Base-by-base conservation (phyloP, 495 filamentous ascomycete species). In the Annulohypoxylon moriforme region DNA sequence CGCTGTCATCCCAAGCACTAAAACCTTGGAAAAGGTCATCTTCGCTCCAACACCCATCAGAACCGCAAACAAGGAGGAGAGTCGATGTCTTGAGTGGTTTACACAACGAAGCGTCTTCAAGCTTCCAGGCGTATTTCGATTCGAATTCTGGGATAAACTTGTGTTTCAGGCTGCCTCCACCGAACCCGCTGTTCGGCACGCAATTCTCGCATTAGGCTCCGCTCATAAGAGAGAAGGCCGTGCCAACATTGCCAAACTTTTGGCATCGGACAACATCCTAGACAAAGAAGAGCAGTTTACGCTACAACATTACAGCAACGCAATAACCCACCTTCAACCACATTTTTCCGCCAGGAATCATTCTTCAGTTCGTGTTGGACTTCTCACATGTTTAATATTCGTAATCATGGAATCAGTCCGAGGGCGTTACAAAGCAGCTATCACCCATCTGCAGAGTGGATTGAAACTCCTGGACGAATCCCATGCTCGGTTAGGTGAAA, bases 301-400 rank as follows among this genome's bases (percentile, higher is more conserved):
- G 14, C 69, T 87, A 55, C 77, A 72, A 34, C 81, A 86, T 16
- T 87, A 86, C 60, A 81, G 60, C 75, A 81, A 78, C 63, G 81
- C 84, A 25, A 85, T 86, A 38, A 47, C 53, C 1, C 50, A 76
- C 64, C 80, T 87, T n/a, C 72, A 71, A 7, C 73, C 60, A 5
- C 76, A 78, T 64, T 72, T 79, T 34, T 61, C 67, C 1, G 53
- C 53, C 11, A 73, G 69, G 29, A 64, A 72, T 24, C 67, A 49
- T 18, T 49, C 58, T 1, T 79, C 79, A 4, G 14, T 79, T 20
- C 78, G 78, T n/a, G 73, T 85, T 31, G 81, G 82, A 40, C 80
- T 91, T 29, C 79, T 87, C 46, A 80, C 85, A 10, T 91, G 89
- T 70, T 71, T 87, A 18, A 56, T 90, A 1, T 89, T 90, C 70